These are phyloP conservation scores for Trametes punicea DNA, from an alignment of 768 basidiomycete species.

Conservation along the genomic window DNA sequence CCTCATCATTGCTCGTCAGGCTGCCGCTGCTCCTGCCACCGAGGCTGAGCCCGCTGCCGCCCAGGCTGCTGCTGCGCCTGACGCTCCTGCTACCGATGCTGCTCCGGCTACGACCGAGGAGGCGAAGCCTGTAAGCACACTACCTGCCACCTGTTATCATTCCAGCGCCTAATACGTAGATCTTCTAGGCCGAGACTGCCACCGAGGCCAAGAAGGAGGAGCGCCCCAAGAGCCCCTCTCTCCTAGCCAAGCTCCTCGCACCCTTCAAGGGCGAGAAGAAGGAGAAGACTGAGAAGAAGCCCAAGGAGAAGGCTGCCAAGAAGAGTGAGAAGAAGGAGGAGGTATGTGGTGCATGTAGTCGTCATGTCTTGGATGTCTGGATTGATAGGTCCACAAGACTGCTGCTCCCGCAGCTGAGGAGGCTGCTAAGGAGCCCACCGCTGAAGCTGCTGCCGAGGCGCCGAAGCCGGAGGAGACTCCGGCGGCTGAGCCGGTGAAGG, in stretches of 20 bases:
- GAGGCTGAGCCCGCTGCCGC: conserved; percentile 30
- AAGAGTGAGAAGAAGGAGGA: conserved; percentile 83
- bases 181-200: conserved; percentile 44
- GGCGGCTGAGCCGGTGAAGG: conserved; percentile 60
- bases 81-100: conserved; percentile 33
- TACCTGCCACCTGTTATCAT: background rate
- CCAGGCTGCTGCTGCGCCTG: conserved; percentile 30
- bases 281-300: conserved; percentile 54
- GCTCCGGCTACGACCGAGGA: conserved; percentile 42
- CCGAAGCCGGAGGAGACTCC: conserved; percentile 30
- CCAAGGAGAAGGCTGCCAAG: conserved; percentile 70
- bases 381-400: conserved; percentile 19
- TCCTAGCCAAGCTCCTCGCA: conserved; percentile 76
- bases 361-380: background rate
- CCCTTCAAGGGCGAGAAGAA: conserved; percentile 59
- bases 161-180: background rate
- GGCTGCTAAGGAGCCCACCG: conserved; percentile 37
- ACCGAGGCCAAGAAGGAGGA: conserved; percentile 67
- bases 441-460: conserved; percentile 42
- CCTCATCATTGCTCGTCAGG: conserved; percentile 28
- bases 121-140: conserved; percentile 36
- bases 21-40: conserved; percentile 31
- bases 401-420: conserved; percentile 40
- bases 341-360: conserved; percentile 15
- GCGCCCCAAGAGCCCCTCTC: conserved; percentile 72